Base-by-base conservation (phyloP, 352 stramenopile species). In the Phytophthora meadii region DNA sequence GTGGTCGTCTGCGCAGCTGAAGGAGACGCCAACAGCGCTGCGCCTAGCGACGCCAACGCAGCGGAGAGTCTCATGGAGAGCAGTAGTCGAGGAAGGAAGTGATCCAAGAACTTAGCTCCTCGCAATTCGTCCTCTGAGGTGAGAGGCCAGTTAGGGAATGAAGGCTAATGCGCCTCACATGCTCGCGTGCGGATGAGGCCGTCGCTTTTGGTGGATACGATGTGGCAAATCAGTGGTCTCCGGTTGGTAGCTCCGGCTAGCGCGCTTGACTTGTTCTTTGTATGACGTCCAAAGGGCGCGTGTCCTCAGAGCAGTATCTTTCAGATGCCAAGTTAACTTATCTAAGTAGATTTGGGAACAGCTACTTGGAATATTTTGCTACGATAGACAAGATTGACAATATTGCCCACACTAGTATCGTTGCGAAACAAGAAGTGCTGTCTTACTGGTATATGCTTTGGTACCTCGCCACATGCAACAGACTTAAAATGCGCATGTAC, bases 121-220 rank as follows among this genome's bases (percentile, higher is more conserved):
- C 27, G 17, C 2, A 3, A n/a, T 40, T 51, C 14, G 65, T 68
- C 49, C 61, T 67, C 50, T 30, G 37, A 0, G 12, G 34, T 51
- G 11, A 41, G 39, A 61, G 54, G 67, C 51, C 61, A 68, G 56
- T 65, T 75, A 61, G 34, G 45, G 45, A 74, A 68, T 74, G 66
- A 68, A 27, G 37, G 0, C 36, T 9, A 36, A 15, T 30, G 30
- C 30, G 14, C 30, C 30, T 36, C 30, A 14, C 11, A 36, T 36
- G 30, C 30, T 36, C 30, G 30, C 30, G 30, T 36, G 30, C 30
- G 30, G 30, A 36, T 50, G 53, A 17, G 49, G 49, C 49, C 2
- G 50, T 56, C 32, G 12, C 10, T 30, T 40, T 44, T 60, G 53
- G 28, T 53, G 42, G 42, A 40, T 53, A 24, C 14, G 9, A 5